These are phyloP conservation scores for Psilocybe cyanescens DNA, from an alignment of 768 basidiomycete genomes.

Conservation along the genomic window DNA sequence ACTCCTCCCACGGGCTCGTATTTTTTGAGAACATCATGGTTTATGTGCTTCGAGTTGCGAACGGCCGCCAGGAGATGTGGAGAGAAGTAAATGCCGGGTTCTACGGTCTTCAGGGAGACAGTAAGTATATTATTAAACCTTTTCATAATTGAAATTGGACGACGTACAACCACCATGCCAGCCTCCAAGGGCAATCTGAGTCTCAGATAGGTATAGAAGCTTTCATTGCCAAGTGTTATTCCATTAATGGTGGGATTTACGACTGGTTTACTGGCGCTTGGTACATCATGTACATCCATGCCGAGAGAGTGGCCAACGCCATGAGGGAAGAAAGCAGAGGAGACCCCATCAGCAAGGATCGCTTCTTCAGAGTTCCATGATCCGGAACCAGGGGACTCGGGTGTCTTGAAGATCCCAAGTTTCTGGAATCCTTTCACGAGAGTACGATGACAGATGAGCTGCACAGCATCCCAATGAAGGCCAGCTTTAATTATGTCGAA, in stretches of 20 bases:
- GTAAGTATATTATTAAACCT: background rate
- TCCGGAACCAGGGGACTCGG: conserved; percentile 48
- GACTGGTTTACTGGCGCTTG: conserved; percentile 76
- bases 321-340: conserved; percentile 92
- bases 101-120: conserved; percentile 66
- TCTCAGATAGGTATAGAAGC: conserved; percentile 81
- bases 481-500: conserved; percentile 74
- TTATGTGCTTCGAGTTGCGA: conserved; percentile 65
- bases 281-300: conserved; percentile 93
- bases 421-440: conserved; percentile 83
- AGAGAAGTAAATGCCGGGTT: conserved; percentile 90
- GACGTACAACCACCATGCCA: conserved; percentile 86
- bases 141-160: conserved; percentile 2
- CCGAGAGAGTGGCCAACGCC: conserved; percentile 92
- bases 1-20: conserved; percentile 91
- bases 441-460: conserved; percentile 79
- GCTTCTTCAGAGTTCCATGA: conserved; percentile 66
- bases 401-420: conserved; percentile 83
- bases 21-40: conserved; percentile 65
- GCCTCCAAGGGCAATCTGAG: conserved; percentile 72
- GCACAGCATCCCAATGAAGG: conserved; percentile 90
- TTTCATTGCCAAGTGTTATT: conserved; percentile 50
- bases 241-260: conserved; percentile 54
- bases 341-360: conserved; percentile 77
- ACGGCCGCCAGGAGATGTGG: conserved; percentile 73